phyloP scores from a whole-genome alignment of 805 yeast genomes.

The Ogataea henricii region DNA sequence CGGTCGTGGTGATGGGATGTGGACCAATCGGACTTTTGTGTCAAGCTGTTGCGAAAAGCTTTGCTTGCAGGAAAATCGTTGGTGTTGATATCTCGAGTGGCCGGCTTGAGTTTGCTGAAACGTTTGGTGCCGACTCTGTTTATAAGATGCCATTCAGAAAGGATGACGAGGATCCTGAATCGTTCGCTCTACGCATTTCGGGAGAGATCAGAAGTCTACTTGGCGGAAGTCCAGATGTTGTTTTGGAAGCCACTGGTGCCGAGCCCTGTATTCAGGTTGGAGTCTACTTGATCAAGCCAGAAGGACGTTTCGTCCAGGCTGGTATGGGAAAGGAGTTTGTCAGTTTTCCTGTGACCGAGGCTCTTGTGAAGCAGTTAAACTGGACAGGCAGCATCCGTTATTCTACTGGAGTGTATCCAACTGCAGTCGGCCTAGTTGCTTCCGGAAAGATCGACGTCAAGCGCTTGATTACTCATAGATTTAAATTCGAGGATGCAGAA shows the following conservation, averaged over 20 bases:
- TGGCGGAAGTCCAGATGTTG: slow-evolving; percentile 46
- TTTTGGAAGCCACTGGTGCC: slow-evolving; percentile 84
- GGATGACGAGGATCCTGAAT: slow-evolving; percentile 46
- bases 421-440: slow-evolving; percentile 67
- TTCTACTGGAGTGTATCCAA: slow-evolving; percentile 72
- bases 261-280: slow-evolving; percentile 73
- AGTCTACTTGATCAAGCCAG: slow-evolving; percentile 57
- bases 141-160: slow-evolving; percentile 44
- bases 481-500: slow-evolving; percentile 70
- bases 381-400: slow-evolving; percentile 81
- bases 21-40: slow-evolving; percentile 85
- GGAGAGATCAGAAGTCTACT: slow-evolving; percentile 34
- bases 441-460: slow-evolving; percentile 66
- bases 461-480: slow-evolving; percentile 71
- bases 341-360: slow-evolving; percentile 68
- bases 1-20: slow-evolving; percentile 78
- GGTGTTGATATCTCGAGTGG: slow-evolving; percentile 70
- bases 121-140: slow-evolving; percentile 65
- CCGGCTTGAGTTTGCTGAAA: slow-evolving; percentile 66
- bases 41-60: slow-evolving; percentile 71
- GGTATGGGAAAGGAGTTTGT: slow-evolving; percentile 78
- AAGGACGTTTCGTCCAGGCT: slow-evolving; percentile 79
- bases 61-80: slow-evolving; percentile 72
- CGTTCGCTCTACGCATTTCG: slow-evolving; percentile 38
- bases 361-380: slow-evolving; percentile 66